A percentile compares a stretch with the other conserved stretches of the same genome.
phyloP scores from a whole-genome alignment of 306 rosid genomes.

The Prunus davidiana region DNA sequence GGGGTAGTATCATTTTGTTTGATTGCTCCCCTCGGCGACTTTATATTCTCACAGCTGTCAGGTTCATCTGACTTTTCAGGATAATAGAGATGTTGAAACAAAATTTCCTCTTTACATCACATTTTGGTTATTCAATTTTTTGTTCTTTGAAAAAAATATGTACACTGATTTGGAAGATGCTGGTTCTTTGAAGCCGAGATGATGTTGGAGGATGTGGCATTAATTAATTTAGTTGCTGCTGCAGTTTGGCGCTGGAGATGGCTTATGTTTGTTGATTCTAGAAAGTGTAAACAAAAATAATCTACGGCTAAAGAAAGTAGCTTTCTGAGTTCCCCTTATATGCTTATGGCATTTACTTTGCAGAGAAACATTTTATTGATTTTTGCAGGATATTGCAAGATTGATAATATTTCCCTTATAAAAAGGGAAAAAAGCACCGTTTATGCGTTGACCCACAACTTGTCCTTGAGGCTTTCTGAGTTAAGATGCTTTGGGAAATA shows the following conservation, averaged over 20 bases:
- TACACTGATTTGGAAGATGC: too few relatives aligned
- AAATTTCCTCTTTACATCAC: slow-evolving; percentile 1
- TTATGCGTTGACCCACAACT: neutral
- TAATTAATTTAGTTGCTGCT: neutral
- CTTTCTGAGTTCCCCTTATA: neutral
- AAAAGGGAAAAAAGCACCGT: neutral
- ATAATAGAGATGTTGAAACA: slow-evolving; percentile 17
- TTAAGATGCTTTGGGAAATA: too few relatives aligned
- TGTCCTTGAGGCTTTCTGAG: too few relatives aligned
- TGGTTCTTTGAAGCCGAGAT: too few relatives aligned
- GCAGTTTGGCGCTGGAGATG: slow-evolving; percentile 10
- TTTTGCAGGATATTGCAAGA: neutral
- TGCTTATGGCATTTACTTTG: neutral
- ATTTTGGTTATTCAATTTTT: slow-evolving; percentile 14
- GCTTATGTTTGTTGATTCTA: slow-evolving; percentile 14
- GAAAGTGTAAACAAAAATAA: slow-evolving; percentile 8
- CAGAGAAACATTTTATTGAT: neutral
- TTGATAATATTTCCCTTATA: neutral
- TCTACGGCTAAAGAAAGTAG: slow-evolving; percentile 1
- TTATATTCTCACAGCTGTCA: slow-evolving; percentile 9
- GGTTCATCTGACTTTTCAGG: slow-evolving; percentile 17
- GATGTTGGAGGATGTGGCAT: slow-evolving; percentile 3
- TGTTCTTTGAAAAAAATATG: slow-evolving; percentile 2
- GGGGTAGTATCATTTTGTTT: slow-evolving; percentile 3
- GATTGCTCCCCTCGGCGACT: slow-evolving; percentile 5